phyloP scores from a whole-genome alignment of 1,284 basidiomycete genomes.

The Leucoagaricus sp. region DNA sequence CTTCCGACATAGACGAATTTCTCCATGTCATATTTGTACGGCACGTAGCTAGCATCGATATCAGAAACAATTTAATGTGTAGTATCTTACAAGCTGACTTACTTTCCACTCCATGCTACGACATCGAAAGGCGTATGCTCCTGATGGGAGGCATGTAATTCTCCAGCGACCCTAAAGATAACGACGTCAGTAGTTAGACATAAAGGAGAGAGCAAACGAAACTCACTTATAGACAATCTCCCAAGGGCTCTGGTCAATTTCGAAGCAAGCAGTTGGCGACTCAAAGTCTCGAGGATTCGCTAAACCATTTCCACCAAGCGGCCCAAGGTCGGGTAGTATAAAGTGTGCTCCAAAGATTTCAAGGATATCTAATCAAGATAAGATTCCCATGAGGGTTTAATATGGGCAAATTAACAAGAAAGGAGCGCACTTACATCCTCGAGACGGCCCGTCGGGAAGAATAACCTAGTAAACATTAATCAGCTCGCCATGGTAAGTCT shows the following conservation, averaged over 20 bases:
- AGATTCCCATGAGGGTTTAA: background rate
- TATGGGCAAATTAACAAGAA: background rate
- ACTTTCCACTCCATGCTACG: slow-evolving; percentile 72
- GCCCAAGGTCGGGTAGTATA: slow-evolving; percentile 66
- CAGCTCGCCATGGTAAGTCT: background rate
- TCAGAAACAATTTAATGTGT: background rate
- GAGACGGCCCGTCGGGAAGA: slow-evolving; percentile 57
- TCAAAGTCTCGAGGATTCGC: slow-evolving; percentile 69
- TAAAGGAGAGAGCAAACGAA: background rate
- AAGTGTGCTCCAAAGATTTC: slow-evolving; percentile 68
- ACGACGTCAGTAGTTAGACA: background rate
- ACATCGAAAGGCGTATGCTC: slow-evolving; percentile 75
- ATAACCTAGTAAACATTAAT: slow-evolving; percentile 32
- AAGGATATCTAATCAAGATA: slow-evolving; percentile 45
- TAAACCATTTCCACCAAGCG: slow-evolving; percentile 63
- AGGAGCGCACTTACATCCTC: slow-evolving; percentile 43
- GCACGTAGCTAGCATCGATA: slow-evolving; percentile 53
- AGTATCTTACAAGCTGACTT: slow-evolving; percentile 26
- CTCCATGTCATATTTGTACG: slow-evolving; percentile 70
- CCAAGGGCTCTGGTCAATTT: slow-evolving; percentile 62
- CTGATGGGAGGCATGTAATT: slow-evolving; percentile 57
- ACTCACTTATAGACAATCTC: slow-evolving; percentile 53
- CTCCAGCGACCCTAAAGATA: slow-evolving; percentile 49
- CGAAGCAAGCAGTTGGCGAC: slow-evolving; percentile 61
- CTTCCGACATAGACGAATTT: slow-evolving; percentile 69